Evolutionary conservation across 805 yeast genomes (phyloP).

Genomic region (Schwanniomyces yamadae): DNA sequence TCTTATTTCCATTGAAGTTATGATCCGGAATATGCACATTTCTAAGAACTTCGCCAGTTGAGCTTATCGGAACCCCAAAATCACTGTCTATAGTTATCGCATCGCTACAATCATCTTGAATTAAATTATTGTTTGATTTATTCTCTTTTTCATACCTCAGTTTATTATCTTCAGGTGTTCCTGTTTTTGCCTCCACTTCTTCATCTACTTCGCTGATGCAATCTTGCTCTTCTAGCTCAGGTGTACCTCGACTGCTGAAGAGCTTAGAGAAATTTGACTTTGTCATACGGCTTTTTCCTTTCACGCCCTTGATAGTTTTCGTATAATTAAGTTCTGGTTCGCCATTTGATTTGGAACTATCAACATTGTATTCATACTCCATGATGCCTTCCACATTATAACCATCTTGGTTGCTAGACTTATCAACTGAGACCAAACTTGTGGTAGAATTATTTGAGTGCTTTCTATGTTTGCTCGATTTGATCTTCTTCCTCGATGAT

Average conservation of each 20-base stretch:
- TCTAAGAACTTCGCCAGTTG: slow-evolving; percentile 18
- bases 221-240: slow-evolving; percentile 1
- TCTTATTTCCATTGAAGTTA: slow-evolving; percentile 9
- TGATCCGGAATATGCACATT: slow-evolving; percentile 1
- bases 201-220: slow-evolving; percentile 7
- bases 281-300: slow-evolving; percentile 2
- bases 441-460: not conserved
- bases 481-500: not conserved
- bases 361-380: slow-evolving; percentile 16
- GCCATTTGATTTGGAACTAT: slow-evolving; percentile 13
- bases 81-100: slow-evolving; percentile 28
- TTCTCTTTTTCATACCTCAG: not conserved
- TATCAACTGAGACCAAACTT: slow-evolving; percentile 4
- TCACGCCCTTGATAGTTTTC: slow-evolving; percentile 9
- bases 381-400: slow-evolving; percentile 9
- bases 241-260: slow-evolving; percentile 1
- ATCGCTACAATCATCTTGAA: slow-evolving; percentile 17
- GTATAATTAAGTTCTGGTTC: slow-evolving; percentile 5
- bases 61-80: slow-evolving; percentile 27
- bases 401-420: slow-evolving; percentile 8
- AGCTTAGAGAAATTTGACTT: slow-evolving; percentile 7
- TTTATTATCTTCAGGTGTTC: not conserved
- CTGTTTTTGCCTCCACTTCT: not conserved
- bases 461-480: not conserved
- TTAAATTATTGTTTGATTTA: not conserved